Conservation (phyloP, 495 filamentous ascomycete species). For the Delitschia confertaspora region DNA sequence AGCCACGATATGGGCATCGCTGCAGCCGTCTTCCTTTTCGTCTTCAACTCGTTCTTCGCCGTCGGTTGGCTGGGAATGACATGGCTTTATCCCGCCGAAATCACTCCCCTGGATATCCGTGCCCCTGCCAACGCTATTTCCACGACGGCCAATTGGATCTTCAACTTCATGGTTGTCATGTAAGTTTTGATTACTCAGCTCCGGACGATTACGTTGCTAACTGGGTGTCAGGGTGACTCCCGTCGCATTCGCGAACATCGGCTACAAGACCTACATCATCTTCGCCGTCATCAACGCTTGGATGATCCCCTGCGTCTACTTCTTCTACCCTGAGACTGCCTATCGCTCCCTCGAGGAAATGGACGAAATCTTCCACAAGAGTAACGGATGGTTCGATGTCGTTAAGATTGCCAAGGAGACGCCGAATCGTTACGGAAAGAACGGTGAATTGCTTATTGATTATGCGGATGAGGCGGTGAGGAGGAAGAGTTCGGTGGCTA, state of each 20-base stretch:
- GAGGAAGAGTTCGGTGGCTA: conserved; percentile 6
- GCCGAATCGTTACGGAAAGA: conserved; percentile 61
- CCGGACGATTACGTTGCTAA: too few relatives aligned
- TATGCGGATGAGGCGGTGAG: conserved; percentile 41
- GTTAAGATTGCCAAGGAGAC: conserved; percentile 51
- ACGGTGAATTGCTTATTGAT: conserved; percentile 56
- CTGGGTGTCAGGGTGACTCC: conserved; percentile 31
- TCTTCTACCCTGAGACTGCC: conserved; percentile 52
- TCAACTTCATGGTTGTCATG: too few relatives aligned
- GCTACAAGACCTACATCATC: conserved; percentile 35
- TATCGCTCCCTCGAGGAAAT: conserved; percentile 53
- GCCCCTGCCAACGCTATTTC: conserved; percentile 45
- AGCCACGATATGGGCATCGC: conserved; percentile 26
- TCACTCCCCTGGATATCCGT: conserved; percentile 46
- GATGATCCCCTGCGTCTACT: conserved; percentile 41
- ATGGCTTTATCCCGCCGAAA: conserved; percentile 51
- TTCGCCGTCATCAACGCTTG: conserved; percentile 31
- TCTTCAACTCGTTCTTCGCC: conserved; percentile 54
- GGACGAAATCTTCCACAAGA: conserved; percentile 44
- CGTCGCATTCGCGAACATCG: conserved; percentile 27
- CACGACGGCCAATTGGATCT: conserved; percentile 45
- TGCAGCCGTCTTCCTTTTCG: conserved; percentile 48
- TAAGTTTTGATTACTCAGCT: conserved; percentile 1
- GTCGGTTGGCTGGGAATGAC: conserved; percentile 51
- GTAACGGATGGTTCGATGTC: conserved; percentile 41